A percentile compares a stretch with the other conserved stretches of the same genome.
Conservation (phyloP, 192 early-diverging fungal species). For the Coemansia sp. region DNA sequence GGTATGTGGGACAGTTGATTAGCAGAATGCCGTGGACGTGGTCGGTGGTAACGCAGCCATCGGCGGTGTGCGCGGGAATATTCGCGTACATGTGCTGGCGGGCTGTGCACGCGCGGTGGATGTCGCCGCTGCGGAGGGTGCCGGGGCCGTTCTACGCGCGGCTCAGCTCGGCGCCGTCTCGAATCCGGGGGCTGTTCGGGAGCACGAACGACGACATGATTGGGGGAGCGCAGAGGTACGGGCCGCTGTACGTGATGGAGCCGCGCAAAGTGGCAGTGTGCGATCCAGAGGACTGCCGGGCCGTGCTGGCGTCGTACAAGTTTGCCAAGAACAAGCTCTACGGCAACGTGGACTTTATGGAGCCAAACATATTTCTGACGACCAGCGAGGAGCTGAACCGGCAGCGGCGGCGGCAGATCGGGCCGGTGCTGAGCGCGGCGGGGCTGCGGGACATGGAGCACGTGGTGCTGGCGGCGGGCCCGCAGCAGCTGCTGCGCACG, state of each 20-base stretch:
- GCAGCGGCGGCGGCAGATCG: constrained; percentile 32
- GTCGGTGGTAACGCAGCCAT: neutral
- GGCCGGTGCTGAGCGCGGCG: constrained; percentile 21
- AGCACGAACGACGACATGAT: constrained; percentile 33
- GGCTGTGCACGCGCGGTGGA: constrained; percentile 5
- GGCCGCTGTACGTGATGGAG: constrained; percentile 30
- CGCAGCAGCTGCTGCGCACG: constrained; percentile 19
- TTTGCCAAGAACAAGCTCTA: constrained; percentile 30
- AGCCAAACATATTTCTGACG: constrained; percentile 44
- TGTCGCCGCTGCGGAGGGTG: constrained; percentile 31
- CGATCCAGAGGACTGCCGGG: constrained; percentile 30
- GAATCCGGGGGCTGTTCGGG: constrained; percentile 7
- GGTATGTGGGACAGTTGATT: too few relatives aligned
- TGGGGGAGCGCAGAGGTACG: constrained; percentile 14
- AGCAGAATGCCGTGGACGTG: too few relatives aligned
- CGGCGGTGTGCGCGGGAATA: constrained; percentile 1
- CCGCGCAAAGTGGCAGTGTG: constrained; percentile 31
- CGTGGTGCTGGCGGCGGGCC: constrained; percentile 25
- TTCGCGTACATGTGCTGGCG: constrained; percentile 7
- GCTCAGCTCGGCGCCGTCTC: constrained; percentile 16
- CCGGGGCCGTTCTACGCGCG: constrained; percentile 26
- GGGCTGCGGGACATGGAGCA: constrained; percentile 42
- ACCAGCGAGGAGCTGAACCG: constrained; percentile 31
- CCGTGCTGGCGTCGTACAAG: constrained; percentile 21
- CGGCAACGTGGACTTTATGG: constrained; percentile 27